Evolutionary conservation across 257 asterid species (phyloP), one percentile per base, ranked within the genome.

Genomic region (Fraxinus cuspidata): DNA sequence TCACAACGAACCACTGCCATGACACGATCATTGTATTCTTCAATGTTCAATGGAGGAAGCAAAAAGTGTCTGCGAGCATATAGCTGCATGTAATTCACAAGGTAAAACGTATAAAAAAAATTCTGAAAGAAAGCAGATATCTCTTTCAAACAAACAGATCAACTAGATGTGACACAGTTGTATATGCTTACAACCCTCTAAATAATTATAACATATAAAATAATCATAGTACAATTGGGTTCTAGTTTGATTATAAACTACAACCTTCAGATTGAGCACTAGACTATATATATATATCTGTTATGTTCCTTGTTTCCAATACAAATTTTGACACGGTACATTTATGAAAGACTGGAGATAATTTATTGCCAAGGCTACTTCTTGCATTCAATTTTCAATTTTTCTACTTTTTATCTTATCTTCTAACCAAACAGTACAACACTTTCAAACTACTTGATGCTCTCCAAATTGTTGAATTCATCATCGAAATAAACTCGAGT

Each of bases 1-100:
- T 95, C 99, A 79, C 99, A 95, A 40, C 99, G 97, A n/a, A 95
- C 99, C 4, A 93, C 92, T 60, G 99, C 97, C 97, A 89, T 91
- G 87, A 95, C 99, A 2, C 94, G 90, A 64, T 93, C 94, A 70
- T 93, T 95, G 82, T 83, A 92, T 65, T 93, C 98, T 81, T 95
- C 98, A 75, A 91, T 91, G 79, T 83, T 90, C 79, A 90, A 78
- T 9, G 98, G 92, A 71, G 99, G 99, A 79, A 91, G 89, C 84
- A 93, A 85, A 82, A 95, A 95, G 80, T 95, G 97, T 78, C 97
- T 93, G 72, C 98, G 92, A 70, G 97, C 99, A 87, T 93, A 95
- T 65, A 95, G 83, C 99, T 93, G 97, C 81, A 74, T 77, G 82
- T 81, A 77, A 80, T 74, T 73, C 49, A 76, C 11, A 65, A 81